These are phyloP conservation scores for Pleurotus sapidus DNA, from an alignment of 768 basidiomycete genomes.

Conservation along the genomic window DNA sequence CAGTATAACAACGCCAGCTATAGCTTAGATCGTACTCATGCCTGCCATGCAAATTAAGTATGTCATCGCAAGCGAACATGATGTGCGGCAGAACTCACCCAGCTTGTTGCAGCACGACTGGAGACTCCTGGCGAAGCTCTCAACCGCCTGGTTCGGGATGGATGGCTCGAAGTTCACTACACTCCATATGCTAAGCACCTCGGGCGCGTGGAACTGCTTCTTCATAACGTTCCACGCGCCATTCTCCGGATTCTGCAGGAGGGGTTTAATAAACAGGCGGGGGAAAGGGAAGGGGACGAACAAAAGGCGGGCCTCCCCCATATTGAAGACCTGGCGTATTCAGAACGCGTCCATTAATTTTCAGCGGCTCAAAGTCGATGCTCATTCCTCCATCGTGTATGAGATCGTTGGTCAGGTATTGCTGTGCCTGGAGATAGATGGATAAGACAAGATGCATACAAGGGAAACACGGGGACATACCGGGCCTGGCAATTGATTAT, in stretches of 20 bases:
- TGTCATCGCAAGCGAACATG: too few species aligned
- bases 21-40: conserved; percentile 12
- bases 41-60: conserved; percentile 1
- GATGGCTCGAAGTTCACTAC: conserved; percentile 12
- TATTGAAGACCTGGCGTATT: conserved; percentile 15
- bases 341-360: conserved; percentile 13
- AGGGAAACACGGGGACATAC: not conserved
- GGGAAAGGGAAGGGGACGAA: not conserved
- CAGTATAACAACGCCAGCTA: too few species aligned
- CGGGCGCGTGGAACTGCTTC: conserved; percentile 14
- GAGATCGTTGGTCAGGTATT: conserved; percentile 12
- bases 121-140: conserved; percentile 1
- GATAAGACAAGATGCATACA: not conserved
- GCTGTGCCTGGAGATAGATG: conserved; percentile 8
- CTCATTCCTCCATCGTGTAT: conserved; percentile 13
- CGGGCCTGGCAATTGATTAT: conserved; percentile 6
- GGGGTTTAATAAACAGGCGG: not conserved
- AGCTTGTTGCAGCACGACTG: conserved; percentile 5
- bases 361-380: conserved; percentile 10
- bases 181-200: conserved; percentile 17
- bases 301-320: not conserved
- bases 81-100: conserved; percentile 5
- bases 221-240: conserved; percentile 26
- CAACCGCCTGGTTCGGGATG: not conserved
- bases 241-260: conserved; percentile 19